phyloP scores from a whole-genome alignment of 306 rosid genomes.

The Astragalus membranaceus region DNA sequence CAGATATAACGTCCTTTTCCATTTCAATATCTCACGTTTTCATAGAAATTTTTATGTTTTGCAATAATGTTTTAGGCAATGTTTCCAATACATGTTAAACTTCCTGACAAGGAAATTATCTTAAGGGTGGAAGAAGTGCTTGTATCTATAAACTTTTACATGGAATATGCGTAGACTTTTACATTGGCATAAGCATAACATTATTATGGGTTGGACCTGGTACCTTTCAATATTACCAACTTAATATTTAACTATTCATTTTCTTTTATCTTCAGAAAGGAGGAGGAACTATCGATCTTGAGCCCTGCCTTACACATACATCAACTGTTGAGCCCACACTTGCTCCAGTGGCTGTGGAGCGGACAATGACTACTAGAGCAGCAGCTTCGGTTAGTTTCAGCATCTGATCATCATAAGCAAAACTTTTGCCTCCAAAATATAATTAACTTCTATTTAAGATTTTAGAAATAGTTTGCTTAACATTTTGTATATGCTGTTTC shows the following conservation, averaged over 20 bases:
- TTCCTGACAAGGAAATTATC: too few relatives aligned
- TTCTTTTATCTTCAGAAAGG: constrained; percentile 58
- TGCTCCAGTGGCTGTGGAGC: constrained; percentile 95
- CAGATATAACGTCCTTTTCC: too few relatives aligned
- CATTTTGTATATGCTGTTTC: constrained; percentile 2
- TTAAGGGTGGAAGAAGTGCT: too few relatives aligned
- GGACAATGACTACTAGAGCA: constrained; percentile 93
- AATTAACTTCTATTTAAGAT: neutral
- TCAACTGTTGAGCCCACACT: constrained; percentile 95
- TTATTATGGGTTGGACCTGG: neutral
- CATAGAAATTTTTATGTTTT: too few relatives aligned
- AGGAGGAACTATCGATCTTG: constrained; percentile 92
- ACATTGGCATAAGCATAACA: too few relatives aligned
- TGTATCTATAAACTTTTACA: too few relatives aligned
- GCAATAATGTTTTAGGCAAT: too few relatives aligned
- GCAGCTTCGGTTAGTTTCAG: constrained; percentile 78
- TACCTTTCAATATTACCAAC: constrained; percentile 3
- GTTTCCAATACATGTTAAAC: too few relatives aligned
- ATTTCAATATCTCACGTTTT: too few relatives aligned
- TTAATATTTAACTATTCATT: constrained; percentile 16
- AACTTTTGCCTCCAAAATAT: neutral
- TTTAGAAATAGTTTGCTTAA: neutral
- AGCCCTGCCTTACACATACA: constrained; percentile 94
- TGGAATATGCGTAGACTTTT: too few relatives aligned
- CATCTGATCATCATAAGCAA: constrained; percentile 20